Conservation (phyloP, 768 basidiomycete species). For the Holtermannia corniformis region DNA sequence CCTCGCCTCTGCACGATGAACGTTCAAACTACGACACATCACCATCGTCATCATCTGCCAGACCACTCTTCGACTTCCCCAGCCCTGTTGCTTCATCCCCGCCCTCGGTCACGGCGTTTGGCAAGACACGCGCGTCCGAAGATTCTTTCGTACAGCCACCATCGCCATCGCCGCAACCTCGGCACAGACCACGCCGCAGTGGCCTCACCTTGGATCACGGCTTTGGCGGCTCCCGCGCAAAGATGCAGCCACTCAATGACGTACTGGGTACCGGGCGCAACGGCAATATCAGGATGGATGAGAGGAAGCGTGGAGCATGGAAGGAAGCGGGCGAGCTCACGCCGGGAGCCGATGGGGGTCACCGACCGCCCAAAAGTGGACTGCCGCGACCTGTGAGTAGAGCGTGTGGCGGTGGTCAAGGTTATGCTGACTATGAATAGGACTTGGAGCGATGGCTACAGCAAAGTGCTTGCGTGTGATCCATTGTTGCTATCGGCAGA, state of each 20-base stretch:
- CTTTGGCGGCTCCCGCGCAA: too few relatives aligned
- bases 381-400: conserved; percentile 14
- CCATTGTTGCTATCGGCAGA: too few relatives aligned
- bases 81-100: not conserved
- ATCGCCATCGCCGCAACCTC: not conserved
- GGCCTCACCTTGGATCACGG: too few relatives aligned
- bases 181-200: not conserved
- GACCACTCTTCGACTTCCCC: not conserved
- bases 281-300: too few relatives aligned
- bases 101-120: not conserved
- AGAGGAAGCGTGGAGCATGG: too few relatives aligned
- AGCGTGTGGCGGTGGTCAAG: not conserved
- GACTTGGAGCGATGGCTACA: conserved; percentile 6
- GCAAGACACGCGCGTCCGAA: not conserved
- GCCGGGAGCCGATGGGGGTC: conserved; percentile 21
- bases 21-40: not conserved
- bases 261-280: too few relatives aligned
- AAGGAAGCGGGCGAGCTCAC: conserved; percentile 15
- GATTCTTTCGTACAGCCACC: not conserved
- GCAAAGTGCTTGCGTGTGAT: too few relatives aligned
- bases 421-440: not conserved
- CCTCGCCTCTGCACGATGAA: not conserved
- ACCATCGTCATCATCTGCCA: not conserved
- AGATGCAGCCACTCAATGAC: too few relatives aligned
- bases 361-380: conserved; percentile 21